A percentile compares a stretch with the other conserved stretches of the same genome.
Evolutionary conservation across 1,284 basidiomycete species (phyloP).

Genomic region (Melampsora larici-populina): DNA sequence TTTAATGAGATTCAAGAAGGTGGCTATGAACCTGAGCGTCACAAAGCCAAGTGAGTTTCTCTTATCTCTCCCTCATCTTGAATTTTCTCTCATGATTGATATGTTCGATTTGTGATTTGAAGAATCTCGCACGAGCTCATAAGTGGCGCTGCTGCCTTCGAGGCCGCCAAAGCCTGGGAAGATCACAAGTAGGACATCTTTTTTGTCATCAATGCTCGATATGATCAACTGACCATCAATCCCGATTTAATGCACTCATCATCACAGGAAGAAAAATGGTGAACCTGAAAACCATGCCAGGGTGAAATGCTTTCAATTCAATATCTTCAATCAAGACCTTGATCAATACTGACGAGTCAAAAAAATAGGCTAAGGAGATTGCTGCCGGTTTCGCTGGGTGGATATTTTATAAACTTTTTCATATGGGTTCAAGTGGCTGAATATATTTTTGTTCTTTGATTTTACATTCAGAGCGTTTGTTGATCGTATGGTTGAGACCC

Average conservation of each 20-base stretch:
- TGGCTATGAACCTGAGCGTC: neutral
- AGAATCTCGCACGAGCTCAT: constrained; percentile 42
- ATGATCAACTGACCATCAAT: neutral
- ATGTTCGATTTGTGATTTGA: neutral
- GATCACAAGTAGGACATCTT: constrained; percentile 36
- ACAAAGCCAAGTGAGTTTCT: neutral
- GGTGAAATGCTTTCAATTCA: neutral
- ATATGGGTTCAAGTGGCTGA: too few relatives aligned
- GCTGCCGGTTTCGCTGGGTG: constrained; percentile 41
- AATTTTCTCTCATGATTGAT: neutral
- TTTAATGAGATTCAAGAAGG: neutral
- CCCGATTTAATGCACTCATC: neutral
- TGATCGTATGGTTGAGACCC: constrained; percentile 46
- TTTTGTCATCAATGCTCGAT: neutral
- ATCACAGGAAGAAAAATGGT: constrained; percentile 26
- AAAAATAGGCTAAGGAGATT: constrained; percentile 28
- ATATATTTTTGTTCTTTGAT: neutral
- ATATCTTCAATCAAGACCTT: too few relatives aligned
- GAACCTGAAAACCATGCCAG: constrained; percentile 32
- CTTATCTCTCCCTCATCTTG: too few relatives aligned
- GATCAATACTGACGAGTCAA: too few relatives aligned
- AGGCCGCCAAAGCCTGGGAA: constrained; percentile 42
- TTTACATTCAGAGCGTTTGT: constrained; percentile 30
- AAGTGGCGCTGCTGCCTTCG: constrained; percentile 39
- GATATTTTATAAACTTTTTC: neutral